Evolutionary conservation across 129 eudicot genomes (phyloP).

Genomic region (Flaveria trinervia): DNA sequence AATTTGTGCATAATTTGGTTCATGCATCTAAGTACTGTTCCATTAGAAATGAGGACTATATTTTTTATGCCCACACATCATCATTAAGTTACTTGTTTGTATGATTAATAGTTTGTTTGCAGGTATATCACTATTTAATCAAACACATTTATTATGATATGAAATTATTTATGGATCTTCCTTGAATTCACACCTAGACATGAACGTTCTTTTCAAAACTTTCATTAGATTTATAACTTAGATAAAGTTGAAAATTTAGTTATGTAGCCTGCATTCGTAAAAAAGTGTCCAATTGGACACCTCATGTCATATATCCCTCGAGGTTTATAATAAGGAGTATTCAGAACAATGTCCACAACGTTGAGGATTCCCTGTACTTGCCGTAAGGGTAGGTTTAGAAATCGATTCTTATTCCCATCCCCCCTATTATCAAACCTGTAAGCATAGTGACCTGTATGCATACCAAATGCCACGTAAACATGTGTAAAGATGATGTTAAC

Average conservation of each 20-base stretch:
- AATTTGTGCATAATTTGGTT: background rate
- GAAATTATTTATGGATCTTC: background rate
- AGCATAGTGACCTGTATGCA: background rate
- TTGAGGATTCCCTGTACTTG: background rate
- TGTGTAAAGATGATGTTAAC: slow-evolving; percentile 6
- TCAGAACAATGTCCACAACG: background rate
- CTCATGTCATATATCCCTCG: background rate
- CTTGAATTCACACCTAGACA: slow-evolving; percentile 8
- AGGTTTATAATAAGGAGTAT: slow-evolving; percentile 12
- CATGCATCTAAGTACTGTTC: background rate
- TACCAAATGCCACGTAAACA: slow-evolving; percentile 20
- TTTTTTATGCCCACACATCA: background rate
- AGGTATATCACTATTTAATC: background rate
- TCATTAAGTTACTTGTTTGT: slow-evolving; percentile 5
- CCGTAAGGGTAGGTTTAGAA: background rate
- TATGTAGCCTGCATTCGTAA: background rate
- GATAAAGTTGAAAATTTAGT: slow-evolving; percentile 20
- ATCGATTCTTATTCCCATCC: slow-evolving; percentile 1
- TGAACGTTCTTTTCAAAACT: background rate
- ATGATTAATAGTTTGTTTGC: slow-evolving; percentile 6
- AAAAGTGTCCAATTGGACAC: slow-evolving; percentile 8
- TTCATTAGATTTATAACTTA: background rate
- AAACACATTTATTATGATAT: background rate
- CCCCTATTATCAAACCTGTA: slow-evolving; percentile 5
- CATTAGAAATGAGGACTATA: too few relatives aligned